phyloP scores from a whole-genome alignment of 768 basidiomycete genomes.

The Leucocoprinus birnbaumii region DNA sequence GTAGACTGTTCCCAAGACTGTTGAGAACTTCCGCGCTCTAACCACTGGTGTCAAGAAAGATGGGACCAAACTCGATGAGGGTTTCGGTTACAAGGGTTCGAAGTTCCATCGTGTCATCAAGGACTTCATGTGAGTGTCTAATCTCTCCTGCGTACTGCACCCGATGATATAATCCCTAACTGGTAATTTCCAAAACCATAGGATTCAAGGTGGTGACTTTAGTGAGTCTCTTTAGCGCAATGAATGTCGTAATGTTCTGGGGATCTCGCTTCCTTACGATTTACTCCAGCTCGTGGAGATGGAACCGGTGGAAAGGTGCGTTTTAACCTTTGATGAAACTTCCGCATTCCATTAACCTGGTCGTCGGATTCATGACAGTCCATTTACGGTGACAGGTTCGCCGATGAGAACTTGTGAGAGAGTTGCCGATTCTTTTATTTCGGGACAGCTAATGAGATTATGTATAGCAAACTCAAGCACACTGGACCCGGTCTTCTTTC shows the following conservation, averaged over 20 bases:
- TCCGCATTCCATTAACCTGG: neutral
- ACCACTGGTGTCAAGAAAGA: slow-evolving; percentile 81
- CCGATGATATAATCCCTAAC: neutral
- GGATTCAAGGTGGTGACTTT: slow-evolving; percentile 99
- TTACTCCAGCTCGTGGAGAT: slow-evolving; percentile 65
- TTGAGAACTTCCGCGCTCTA: slow-evolving; percentile 95
- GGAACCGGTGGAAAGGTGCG: slow-evolving; percentile 88
- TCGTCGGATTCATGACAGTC: slow-evolving; percentile 41
- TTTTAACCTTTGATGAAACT: neutral
- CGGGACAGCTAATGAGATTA: neutral
- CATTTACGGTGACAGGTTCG: slow-evolving; percentile 88
- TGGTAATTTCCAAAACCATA: slow-evolving; percentile 22
- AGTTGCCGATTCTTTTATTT: slow-evolving; percentile 19
- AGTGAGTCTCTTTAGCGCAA: slow-evolving; percentile 49
- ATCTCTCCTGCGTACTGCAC: neutral
- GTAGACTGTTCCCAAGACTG: slow-evolving; percentile 94
- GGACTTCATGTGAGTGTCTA: slow-evolving; percentile 74
- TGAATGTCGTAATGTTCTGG: neutral
- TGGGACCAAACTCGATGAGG: slow-evolving; percentile 71
- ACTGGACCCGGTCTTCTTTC: slow-evolving; percentile 83
- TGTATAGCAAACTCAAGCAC: slow-evolving; percentile 88
- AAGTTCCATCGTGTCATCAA: slow-evolving; percentile 97
- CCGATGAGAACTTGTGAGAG: slow-evolving; percentile 98
- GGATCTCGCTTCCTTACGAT: neutral
- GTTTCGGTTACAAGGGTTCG: slow-evolving; percentile 92